Percentiles rank a stretch among this genome's conserved stretches.
Evolutionary conservation across 495 filamentous ascomycete species (phyloP).

Genomic region (Trichoderma erinaceum): DNA sequence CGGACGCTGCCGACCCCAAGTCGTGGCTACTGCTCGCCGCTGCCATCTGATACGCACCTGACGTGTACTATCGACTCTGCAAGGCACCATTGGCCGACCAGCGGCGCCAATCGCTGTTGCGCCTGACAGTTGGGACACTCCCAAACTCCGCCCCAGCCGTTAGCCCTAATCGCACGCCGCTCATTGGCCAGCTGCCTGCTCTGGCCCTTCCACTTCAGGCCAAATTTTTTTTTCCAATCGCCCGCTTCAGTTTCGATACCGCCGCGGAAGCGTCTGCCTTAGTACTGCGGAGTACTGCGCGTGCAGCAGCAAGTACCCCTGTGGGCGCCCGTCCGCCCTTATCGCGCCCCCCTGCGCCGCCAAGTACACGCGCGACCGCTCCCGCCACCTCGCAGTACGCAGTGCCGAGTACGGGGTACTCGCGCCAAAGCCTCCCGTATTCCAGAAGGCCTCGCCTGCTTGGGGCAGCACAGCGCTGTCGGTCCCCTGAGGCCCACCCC

Average conservation of each 20-base stretch:
- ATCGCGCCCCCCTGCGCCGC: neutral
- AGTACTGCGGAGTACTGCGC: neutral
- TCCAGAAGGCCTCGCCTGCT: slow-evolving; percentile 10
- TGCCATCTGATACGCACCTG: no score
- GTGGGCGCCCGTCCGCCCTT: neutral
- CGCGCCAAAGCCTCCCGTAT: neutral
- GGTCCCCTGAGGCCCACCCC: neutral
- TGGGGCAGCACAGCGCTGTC: neutral
- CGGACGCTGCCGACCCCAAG: neutral
- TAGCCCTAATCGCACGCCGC: slow-evolving; percentile 9
- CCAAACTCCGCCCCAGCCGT: neutral
- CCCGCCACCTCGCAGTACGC: neutral
- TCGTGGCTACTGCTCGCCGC: neutral
- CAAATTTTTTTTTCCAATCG: neutral
- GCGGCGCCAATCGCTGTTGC: neutral
- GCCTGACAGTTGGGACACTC: neutral
- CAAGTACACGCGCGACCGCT: no score
- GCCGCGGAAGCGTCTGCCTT: neutral
- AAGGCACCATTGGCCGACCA: neutral
- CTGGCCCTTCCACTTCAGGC: neutral
- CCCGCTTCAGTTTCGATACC: neutral
- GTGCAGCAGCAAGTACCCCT: no score
- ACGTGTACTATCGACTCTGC: neutral
- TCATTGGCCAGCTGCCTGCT: neutral
- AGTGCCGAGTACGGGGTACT: neutral